Percentiles rank a stretch among this genome's conserved stretches.
Conservation (phyloP, 1,284 basidiomycete genomes). For the Cryptococcus wingfieldii region DNA sequence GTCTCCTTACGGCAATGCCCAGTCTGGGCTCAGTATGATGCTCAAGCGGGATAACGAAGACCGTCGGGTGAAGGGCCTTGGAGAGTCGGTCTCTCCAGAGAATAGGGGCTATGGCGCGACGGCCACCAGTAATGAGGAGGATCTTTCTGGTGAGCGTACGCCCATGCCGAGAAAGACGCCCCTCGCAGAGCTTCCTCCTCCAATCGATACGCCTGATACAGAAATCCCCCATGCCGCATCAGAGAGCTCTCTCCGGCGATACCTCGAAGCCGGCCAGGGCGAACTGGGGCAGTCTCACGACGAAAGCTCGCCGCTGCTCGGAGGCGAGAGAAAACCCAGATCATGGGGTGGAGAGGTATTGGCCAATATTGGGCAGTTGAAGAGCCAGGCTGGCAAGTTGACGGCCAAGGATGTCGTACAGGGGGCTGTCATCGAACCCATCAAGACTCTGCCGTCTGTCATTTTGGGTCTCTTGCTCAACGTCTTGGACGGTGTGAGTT, state of each 20-base stretch:
- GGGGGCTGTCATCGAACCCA: slow-evolving; percentile 50
- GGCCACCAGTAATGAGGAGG: slow-evolving; percentile 6
- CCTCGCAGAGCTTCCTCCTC: slow-evolving; percentile 5
- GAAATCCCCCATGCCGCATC: slow-evolving; percentile 10
- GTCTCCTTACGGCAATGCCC: slow-evolving; percentile 23
- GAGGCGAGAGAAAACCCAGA: slow-evolving; percentile 6
- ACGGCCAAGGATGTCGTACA: slow-evolving; percentile 33
- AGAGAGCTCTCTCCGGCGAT: slow-evolving; percentile 19
- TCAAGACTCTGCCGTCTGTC: slow-evolving; percentile 69
- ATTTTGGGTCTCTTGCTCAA: slow-evolving; percentile 83
- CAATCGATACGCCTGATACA: not conserved
- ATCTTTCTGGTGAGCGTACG: slow-evolving; percentile 7
- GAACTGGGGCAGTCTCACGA: slow-evolving; percentile 17
- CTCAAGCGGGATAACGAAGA: slow-evolving; percentile 34
- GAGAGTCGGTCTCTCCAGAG: not conserved
- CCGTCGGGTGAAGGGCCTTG: not conserved
- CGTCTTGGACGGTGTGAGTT: slow-evolving; percentile 80
- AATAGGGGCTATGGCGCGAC: not conserved
- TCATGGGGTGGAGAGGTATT: slow-evolving; percentile 10
- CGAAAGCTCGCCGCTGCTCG: slow-evolving; percentile 27
- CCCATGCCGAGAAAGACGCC: slow-evolving; percentile 7
- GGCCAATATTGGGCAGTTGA: slow-evolving; percentile 10
- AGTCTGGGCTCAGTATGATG: slow-evolving; percentile 38
- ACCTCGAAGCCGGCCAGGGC: slow-evolving; percentile 17
- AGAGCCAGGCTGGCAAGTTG: slow-evolving; percentile 27